phyloP scores from a whole-genome alignment of 106 monocot species.

The Amphibolis antarctica region DNA sequence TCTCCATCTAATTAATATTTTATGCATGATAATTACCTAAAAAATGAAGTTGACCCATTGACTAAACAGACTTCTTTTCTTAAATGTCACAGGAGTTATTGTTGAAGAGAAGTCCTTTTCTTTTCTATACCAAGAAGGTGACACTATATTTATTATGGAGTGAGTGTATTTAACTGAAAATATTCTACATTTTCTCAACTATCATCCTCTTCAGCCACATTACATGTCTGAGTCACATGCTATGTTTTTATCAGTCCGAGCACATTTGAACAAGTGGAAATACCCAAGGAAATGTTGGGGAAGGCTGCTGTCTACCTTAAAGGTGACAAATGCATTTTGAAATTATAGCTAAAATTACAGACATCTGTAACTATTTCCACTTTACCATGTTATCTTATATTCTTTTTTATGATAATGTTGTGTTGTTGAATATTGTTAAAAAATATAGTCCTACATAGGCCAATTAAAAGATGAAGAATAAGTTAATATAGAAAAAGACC shows the following conservation, averaged over 20 bases:
- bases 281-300: constrained; percentile 75
- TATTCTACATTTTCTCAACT: neutral
- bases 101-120: constrained; percentile 87
- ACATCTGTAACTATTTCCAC: neutral
- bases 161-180: constrained; percentile 28
- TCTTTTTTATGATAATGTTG: no score
- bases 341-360: neutral
- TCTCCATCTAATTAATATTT: no score
- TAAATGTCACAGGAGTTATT: constrained; percentile 47
- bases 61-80: no score
- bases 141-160: constrained; percentile 75
- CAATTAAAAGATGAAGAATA: no score
- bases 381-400: no score
- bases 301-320: constrained; percentile 74
- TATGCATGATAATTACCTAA: no score
- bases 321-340: constrained; percentile 30
- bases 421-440: no score
- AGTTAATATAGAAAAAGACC: no score
- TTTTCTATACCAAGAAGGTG: constrained; percentile 74
- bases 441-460: no score
- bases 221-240: neutral
- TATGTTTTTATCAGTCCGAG: constrained; percentile 37
- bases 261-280: constrained; percentile 91
- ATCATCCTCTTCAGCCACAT: neutral
- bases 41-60: neutral